Conservation (phyloP, 352 stramenopile genomes). For the Globisporangium solare region DNA sequence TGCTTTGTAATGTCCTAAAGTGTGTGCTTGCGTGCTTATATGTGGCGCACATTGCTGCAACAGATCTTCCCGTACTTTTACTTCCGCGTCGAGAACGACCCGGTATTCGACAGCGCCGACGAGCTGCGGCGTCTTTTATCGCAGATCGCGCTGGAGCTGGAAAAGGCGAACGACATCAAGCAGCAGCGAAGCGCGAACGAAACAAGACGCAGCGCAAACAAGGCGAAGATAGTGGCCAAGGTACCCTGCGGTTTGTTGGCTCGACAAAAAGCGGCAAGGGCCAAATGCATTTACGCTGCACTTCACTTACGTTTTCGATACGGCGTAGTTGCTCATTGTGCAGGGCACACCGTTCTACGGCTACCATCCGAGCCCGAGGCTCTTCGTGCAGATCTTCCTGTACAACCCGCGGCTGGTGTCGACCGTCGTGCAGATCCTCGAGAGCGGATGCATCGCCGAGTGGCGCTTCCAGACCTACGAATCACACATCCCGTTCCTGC, state of each 20-base stretch:
- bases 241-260: slow-evolving; percentile 16
- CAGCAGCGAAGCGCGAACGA: slow-evolving; percentile 26
- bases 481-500: slow-evolving; percentile 83
- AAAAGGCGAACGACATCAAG: slow-evolving; percentile 41
- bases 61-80: slow-evolving; percentile 89
- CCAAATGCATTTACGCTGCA: too few species aligned
- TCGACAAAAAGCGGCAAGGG: too few species aligned
- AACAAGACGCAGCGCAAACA: slow-evolving; percentile 13
- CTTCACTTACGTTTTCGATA: background rate
- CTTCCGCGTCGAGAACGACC: slow-evolving; percentile 66
- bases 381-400: slow-evolving; percentile 89
- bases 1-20: background rate
- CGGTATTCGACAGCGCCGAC: slow-evolving; percentile 64
- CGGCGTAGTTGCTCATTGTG: slow-evolving; percentile 74
- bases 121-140: slow-evolving; percentile 52
- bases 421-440: slow-evolving; percentile 75
- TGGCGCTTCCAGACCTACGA: slow-evolving; percentile 85
- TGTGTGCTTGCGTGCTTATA: background rate
- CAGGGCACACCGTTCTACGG: slow-evolving; percentile 88
- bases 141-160: slow-evolving; percentile 68
- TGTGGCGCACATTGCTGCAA: too few species aligned
- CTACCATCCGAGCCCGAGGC: slow-evolving; percentile 61
- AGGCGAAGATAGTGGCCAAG: slow-evolving; percentile 60
- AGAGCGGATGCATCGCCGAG: slow-evolving; percentile 71
- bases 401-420: slow-evolving; percentile 71